Conservation (phyloP, 352 stramenopile species). For the Pythium brachiatum region DNA sequence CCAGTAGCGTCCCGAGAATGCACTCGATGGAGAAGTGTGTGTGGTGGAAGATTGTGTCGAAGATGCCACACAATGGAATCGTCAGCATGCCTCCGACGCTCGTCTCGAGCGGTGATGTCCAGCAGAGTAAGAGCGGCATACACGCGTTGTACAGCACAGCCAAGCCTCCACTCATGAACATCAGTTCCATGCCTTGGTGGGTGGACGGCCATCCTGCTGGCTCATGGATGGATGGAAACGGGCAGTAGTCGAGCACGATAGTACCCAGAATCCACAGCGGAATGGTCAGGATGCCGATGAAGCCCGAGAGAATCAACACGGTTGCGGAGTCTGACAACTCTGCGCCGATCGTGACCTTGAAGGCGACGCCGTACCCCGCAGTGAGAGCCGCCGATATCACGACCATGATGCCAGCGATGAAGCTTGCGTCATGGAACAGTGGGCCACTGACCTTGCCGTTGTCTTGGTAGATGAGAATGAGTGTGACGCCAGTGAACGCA, state of each 20-base stretch:
- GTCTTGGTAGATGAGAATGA: slow-evolving; percentile 40
- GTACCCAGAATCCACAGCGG: slow-evolving; percentile 41
- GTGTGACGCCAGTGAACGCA: slow-evolving; percentile 39
- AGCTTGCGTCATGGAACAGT: slow-evolving; percentile 19
- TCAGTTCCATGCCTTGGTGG: slow-evolving; percentile 28
- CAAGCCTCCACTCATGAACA: slow-evolving; percentile 31
- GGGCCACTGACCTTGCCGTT: slow-evolving; percentile 18
- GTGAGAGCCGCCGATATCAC: slow-evolving; percentile 37
- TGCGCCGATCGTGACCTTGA: slow-evolving; percentile 32
- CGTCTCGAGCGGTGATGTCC: slow-evolving; percentile 49
- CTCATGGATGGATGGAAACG: slow-evolving; percentile 39
- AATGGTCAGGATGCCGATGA: slow-evolving; percentile 39
- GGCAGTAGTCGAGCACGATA: slow-evolving; percentile 31
- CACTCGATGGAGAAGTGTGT: slow-evolving; percentile 46
- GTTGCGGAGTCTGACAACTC: slow-evolving; percentile 47
- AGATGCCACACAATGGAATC: slow-evolving; percentile 44
- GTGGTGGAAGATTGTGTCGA: slow-evolving; percentile 41
- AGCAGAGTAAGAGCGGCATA: slow-evolving; percentile 38
- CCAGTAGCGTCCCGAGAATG: slow-evolving; percentile 35
- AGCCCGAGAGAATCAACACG: slow-evolving; percentile 36
- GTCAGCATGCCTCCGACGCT: slow-evolving; percentile 50
- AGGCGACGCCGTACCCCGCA: slow-evolving; percentile 42
- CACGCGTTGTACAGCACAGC: slow-evolving; percentile 35
- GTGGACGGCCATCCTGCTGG: slow-evolving; percentile 35
- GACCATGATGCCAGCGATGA: slow-evolving; percentile 41